Percentiles rank a stretch among this genome's conserved stretches.
phyloP scores from a whole-genome alignment of 1,284 basidiomycete genomes.

The Blastosporella zonata region DNA sequence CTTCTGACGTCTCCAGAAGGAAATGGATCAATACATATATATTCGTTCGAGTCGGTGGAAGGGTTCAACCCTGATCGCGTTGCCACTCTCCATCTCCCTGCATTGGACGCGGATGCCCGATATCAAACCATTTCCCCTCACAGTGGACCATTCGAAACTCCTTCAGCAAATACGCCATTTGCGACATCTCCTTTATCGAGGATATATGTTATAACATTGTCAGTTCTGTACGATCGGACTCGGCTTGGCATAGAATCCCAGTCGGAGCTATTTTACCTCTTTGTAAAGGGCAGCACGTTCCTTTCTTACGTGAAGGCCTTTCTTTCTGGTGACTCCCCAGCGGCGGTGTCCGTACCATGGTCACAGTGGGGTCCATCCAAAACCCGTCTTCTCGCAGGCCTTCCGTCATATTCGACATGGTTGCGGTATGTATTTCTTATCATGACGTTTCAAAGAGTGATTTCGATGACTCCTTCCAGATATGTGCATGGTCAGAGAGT shows the following conservation, averaged over 20 bases:
- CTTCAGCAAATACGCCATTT: constrained; percentile 33
- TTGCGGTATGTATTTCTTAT: constrained; percentile 29
- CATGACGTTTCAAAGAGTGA: neutral
- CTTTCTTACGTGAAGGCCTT: constrained; percentile 26
- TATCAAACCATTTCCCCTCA: constrained; percentile 26
- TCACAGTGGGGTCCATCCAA: constrained; percentile 42
- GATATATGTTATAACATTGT: constrained; percentile 39
- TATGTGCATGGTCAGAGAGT: constrained; percentile 24
- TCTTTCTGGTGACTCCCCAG: neutral
- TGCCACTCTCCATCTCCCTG: constrained; percentile 35
- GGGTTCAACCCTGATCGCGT: constrained; percentile 20
- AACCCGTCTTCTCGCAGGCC: constrained; percentile 36
- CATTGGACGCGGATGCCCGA: constrained; percentile 16
- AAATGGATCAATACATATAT: constrained; percentile 40
- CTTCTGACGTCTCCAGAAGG: constrained; percentile 35
- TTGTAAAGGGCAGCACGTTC: constrained; percentile 36
- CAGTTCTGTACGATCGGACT: constrained; percentile 24
- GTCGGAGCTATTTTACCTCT: constrained; percentile 26
- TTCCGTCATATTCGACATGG: constrained; percentile 32
- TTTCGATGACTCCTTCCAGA: constrained; percentile 3
- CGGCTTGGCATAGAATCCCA: constrained; percentile 4
- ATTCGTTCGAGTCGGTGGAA: constrained; percentile 25
- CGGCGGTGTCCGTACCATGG: constrained; percentile 33
- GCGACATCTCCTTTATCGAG: constrained; percentile 34
- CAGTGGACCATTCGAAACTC: constrained; percentile 37